A percentile compares a stretch with the other conserved stretches of the same genome.
phyloP scores from a whole-genome alignment of 192 early-diverging fungal genomes.

The Cladochytrium replicatum region DNA sequence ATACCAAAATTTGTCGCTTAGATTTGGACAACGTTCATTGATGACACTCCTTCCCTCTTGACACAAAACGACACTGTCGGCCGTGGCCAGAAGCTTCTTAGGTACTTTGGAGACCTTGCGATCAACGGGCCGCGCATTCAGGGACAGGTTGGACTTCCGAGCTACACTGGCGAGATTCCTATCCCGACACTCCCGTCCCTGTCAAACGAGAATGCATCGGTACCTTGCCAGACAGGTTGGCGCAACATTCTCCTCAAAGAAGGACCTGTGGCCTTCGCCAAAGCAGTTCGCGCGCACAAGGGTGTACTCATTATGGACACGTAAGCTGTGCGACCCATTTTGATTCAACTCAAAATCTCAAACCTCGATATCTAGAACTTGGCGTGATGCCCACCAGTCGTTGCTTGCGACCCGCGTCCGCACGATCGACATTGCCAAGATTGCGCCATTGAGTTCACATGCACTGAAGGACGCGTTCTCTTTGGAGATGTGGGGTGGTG shows the following conservation, averaged over 20 bases:
- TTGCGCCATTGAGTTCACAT: constrained; percentile 81
- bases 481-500: constrained; percentile 97
- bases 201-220: constrained; percentile 25
- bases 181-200: constrained; percentile 49
- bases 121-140: constrained; percentile 88
- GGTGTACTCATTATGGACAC: constrained; percentile 93
- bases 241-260: constrained; percentile 73
- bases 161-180: constrained; percentile 48
- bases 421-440: constrained; percentile 85
- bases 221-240: constrained; percentile 69
- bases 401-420: constrained; percentile 91
- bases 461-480: constrained; percentile 81
- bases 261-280: constrained; percentile 85
- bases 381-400: constrained; percentile 87
- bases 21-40: constrained; percentile 97
- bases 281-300: constrained; percentile 76
- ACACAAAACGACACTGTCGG: constrained; percentile 64
- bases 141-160: constrained; percentile 70
- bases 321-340: constrained; percentile 58
- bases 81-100: constrained; percentile 77
- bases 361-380: too few species aligned
- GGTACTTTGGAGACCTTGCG: constrained; percentile 82
- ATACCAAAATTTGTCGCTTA: constrained; percentile 8
- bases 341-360: neutral
- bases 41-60: constrained; percentile 91